Evolutionary conservation across 2,329 filamentous ascomycete genomes (phyloP).

Genomic region (Sporothrix pseudoabietina): DNA sequence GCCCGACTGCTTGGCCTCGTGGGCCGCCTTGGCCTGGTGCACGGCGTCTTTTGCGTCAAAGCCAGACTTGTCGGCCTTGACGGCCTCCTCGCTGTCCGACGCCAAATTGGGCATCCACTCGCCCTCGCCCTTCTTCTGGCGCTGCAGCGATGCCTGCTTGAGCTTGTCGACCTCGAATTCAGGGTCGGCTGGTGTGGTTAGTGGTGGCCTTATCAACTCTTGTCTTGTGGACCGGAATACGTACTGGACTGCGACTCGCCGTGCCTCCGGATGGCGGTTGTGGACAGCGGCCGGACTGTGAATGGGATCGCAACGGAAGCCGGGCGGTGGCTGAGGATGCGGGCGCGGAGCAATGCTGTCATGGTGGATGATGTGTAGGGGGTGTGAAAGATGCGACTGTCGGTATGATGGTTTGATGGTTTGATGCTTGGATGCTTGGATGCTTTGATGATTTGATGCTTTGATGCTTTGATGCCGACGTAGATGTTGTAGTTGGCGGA

Average conservation of each 20-base stretch:
- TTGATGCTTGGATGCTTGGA: not conserved
- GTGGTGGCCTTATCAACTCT: not conserved
- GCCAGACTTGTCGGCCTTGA: conserved; percentile 65
- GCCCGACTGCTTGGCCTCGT: not conserved
- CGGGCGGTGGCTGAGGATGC: not conserved
- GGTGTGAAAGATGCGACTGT: not conserved
- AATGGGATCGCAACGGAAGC: not conserved
- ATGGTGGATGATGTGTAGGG: conserved; percentile 4
- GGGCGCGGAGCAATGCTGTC: not conserved
- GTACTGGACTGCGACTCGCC: conserved; percentile 30
- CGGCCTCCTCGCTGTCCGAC: conserved; percentile 74
- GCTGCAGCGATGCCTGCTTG: conserved; percentile 63
- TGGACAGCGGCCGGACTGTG: conserved; percentile 23
- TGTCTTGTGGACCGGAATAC: not conserved
- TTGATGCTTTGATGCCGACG: not conserved
- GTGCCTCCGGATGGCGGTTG: conserved; percentile 23
- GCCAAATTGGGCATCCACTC: conserved; percentile 79
- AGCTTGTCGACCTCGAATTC: conserved; percentile 55
- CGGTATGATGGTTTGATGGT: too few relatives aligned
- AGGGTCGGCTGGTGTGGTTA: conserved; percentile 35
- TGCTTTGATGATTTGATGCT: too few relatives aligned
- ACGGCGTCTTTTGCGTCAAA: conserved; percentile 40
- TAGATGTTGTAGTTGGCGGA: not conserved
- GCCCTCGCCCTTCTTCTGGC: conserved; percentile 69
- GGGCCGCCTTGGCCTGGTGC: not conserved